These are phyloP conservation scores for Tylopilus balloui DNA, from an alignment of 768 basidiomycete species.

Conservation along the genomic window DNA sequence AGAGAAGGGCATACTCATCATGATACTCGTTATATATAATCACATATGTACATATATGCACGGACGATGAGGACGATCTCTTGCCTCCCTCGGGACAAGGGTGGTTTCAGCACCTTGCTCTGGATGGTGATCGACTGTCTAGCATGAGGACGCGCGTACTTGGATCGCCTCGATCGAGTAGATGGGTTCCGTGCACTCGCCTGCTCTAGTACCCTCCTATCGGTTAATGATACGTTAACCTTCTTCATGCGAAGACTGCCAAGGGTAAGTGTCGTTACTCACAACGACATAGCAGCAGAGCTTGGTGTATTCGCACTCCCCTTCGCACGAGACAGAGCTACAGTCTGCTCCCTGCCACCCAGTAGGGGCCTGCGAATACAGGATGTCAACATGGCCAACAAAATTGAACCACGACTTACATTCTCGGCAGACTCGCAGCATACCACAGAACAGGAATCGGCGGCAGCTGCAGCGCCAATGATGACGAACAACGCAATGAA, in stretches of 20 bases:
- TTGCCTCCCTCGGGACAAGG: no score
- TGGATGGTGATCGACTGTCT: no score
- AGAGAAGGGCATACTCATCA: no score
- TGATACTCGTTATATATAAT: no score
- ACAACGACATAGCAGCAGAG: slow-evolving; percentile 5
- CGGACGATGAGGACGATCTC: no score
- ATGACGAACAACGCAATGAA: background rate
- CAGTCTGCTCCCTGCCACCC: slow-evolving; percentile 1
- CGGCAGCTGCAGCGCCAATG: background rate
- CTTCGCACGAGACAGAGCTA: background rate
- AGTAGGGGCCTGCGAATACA: background rate
- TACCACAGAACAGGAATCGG: background rate
- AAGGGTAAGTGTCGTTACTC: background rate
- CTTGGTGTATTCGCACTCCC: background rate
- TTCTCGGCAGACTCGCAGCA: background rate
- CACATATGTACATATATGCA: no score
- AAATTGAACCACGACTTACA: background rate
- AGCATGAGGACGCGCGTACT: no score
- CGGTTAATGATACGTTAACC: background rate
- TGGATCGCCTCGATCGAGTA: no score
- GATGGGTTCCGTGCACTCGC: background rate
- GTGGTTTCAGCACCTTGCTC: no score
- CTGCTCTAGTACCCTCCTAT: background rate
- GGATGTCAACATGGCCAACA: background rate
- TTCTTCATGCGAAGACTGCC: background rate